Conservation (phyloP, 805 yeast genomes). For the Saturnispora zaruensis region DNA sequence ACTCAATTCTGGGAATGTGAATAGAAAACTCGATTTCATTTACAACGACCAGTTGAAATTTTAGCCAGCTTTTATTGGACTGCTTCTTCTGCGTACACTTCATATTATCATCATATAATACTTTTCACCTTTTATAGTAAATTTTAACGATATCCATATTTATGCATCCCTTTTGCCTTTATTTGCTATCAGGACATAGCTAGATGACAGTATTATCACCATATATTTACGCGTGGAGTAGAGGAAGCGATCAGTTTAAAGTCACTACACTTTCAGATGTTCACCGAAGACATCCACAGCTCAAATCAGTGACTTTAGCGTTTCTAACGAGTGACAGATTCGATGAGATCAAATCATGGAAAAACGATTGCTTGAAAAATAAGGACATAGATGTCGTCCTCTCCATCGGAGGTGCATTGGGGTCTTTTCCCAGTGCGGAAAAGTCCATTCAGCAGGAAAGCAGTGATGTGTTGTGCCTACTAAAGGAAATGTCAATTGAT, state of each 20-base stretch:
- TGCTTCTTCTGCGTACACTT: neutral
- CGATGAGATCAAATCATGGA: conserved; percentile 24
- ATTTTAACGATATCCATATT: neutral
- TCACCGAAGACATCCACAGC: conserved; percentile 7
- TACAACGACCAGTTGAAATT: conserved; percentile 5
- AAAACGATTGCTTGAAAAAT: conserved; percentile 15
- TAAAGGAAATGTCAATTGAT: conserved; percentile 14
- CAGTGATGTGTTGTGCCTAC: conserved; percentile 11
- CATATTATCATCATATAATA: neutral
- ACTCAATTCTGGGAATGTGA: neutral
- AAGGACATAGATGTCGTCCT: conserved; percentile 18
- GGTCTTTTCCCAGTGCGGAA: conserved; percentile 19
- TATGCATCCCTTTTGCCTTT: neutral
- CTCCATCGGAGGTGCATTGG: conserved; percentile 28
- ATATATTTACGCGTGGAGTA: conserved; percentile 26
- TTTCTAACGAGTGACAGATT: conserved; percentile 21
- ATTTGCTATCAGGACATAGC: neutral
- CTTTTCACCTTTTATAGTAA: neutral
- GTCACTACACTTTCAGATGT: conserved; percentile 17
- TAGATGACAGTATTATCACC: conserved; percentile 25
- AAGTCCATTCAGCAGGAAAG: conserved; percentile 14
- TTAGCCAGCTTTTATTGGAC: neutral
- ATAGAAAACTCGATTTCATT: neutral
- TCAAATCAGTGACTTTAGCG: conserved; percentile 21
- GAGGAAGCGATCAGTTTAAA: conserved; percentile 14